Evolutionary conservation across 1,284 basidiomycete genomes (phyloP).

Genomic region (Cryptococcus floricola): DNA sequence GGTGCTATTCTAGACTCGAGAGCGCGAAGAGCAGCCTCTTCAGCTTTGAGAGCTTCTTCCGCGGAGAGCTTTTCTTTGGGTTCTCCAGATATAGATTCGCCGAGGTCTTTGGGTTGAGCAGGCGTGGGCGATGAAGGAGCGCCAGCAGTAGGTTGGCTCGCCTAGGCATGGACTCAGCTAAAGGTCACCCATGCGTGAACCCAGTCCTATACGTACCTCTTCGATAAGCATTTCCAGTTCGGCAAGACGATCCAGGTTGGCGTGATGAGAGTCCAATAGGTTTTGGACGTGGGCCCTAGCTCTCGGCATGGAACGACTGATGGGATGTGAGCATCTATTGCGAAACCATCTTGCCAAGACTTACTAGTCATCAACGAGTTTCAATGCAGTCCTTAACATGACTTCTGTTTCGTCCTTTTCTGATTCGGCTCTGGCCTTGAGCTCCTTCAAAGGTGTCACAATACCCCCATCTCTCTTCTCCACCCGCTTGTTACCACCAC

Average conservation of each 20-base stretch:
- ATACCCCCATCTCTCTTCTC: slow-evolving; percentile 39
- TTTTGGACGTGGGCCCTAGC: not conserved
- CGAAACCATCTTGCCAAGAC: not conserved
- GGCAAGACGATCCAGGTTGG: slow-evolving; percentile 29
- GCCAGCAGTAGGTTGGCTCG: slow-evolving; percentile 1
- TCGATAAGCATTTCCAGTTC: slow-evolving; percentile 39
- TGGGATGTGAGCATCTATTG: not conserved
- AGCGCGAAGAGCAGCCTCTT: slow-evolving; percentile 38
- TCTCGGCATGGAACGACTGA: slow-evolving; percentile 1
- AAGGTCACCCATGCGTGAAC: no score
- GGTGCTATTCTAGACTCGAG: slow-evolving; percentile 35
- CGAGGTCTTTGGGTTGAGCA: not conserved
- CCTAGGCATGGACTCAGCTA: not conserved
- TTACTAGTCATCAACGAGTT: slow-evolving; percentile 45
- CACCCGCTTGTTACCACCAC: slow-evolving; percentile 25
- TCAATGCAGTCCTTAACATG: slow-evolving; percentile 36
- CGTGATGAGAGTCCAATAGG: slow-evolving; percentile 22
- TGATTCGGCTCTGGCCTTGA: slow-evolving; percentile 5
- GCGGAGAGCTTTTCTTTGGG: slow-evolving; percentile 17
- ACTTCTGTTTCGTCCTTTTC: slow-evolving; percentile 33
- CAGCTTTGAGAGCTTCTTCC: slow-evolving; percentile 43
- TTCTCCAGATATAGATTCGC: not conserved
- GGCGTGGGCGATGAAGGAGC: not conserved
- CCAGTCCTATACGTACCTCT: slow-evolving; percentile 18
- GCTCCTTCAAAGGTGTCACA: slow-evolving; percentile 38